Evolutionary conservation across 2,329 filamentous ascomycete genomes (phyloP).

Genomic region (Alternaria brassicae): DNA sequence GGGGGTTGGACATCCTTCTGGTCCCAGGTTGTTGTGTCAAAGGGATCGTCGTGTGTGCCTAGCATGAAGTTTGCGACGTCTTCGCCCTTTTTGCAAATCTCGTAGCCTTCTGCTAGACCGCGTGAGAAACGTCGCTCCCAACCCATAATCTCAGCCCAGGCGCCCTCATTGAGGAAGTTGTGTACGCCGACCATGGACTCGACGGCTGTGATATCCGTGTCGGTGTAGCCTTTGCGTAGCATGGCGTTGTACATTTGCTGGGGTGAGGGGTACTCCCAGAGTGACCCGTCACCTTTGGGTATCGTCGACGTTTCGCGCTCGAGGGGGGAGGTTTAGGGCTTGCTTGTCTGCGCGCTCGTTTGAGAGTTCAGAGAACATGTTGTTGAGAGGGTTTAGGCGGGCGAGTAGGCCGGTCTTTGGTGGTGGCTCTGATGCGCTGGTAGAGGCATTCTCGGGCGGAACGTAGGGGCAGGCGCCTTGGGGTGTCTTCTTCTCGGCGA

Average conservation of each 20-base stretch:
- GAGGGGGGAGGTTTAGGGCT: constrained; percentile 73
- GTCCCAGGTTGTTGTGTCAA: constrained; percentile 47
- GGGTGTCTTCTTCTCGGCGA: constrained; percentile 41
- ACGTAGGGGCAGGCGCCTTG: constrained; percentile 59
- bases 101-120: constrained; percentile 76
- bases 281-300: constrained; percentile 78
- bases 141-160: constrained; percentile 91
- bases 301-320: constrained; percentile 87
- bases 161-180: constrained; percentile 97
- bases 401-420: constrained; percentile 62
- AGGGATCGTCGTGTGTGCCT: constrained; percentile 37
- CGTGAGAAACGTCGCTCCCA: constrained; percentile 88
- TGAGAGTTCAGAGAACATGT: constrained; percentile 89
- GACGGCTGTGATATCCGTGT: constrained; percentile 91
- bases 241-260: constrained; percentile 99
- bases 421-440: constrained; percentile 41
- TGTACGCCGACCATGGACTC: constrained; percentile 98
- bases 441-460: constrained; percentile 49
- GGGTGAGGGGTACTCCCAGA: constrained; percentile 97
- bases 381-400: constrained; percentile 84
- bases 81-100: constrained; percentile 76
- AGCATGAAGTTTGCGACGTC: constrained; percentile 67
- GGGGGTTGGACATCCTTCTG: constrained; percentile 61
- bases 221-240: constrained; percentile 91
- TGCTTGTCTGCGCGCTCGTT: constrained; percentile 80